phyloP scores from a whole-genome alignment of 805 yeast species.

The Sugiyamaella americana region DNA sequence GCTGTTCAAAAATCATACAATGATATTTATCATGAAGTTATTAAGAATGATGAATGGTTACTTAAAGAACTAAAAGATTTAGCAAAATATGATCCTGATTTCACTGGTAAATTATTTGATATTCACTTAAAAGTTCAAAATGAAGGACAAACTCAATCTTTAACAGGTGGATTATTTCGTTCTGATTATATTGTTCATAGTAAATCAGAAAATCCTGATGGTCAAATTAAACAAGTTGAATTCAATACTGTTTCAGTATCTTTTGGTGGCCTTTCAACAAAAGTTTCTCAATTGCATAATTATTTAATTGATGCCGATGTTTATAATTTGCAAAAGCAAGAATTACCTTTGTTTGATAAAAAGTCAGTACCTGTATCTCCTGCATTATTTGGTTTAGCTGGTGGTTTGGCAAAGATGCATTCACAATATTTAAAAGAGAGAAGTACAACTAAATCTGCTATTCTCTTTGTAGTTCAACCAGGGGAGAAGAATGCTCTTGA shows the following conservation, averaged over 20 bases:
- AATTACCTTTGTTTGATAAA: background rate
- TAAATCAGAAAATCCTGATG: constrained; percentile 22
- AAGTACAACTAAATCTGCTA: constrained; percentile 26
- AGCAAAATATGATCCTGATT: constrained; percentile 52
- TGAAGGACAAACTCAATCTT: constrained; percentile 38
- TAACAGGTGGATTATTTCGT: constrained; percentile 79
- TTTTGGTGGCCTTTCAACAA: constrained; percentile 83
- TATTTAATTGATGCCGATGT: constrained; percentile 40
- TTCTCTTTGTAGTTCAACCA: constrained; percentile 77
- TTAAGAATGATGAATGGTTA: constrained; percentile 60
- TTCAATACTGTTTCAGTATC: constrained; percentile 95
- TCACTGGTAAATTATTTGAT: constrained; percentile 74
- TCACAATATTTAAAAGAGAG: constrained; percentile 38
- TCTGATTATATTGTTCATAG: constrained; percentile 69
- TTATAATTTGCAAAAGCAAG: constrained; percentile 20
- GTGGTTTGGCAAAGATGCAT: constrained; percentile 65
- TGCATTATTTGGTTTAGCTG: constrained; percentile 56
- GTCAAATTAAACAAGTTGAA: constrained; percentile 82
- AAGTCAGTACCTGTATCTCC: constrained; percentile 61
- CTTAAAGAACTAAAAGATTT: constrained; percentile 43
- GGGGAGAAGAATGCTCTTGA: constrained; percentile 86
- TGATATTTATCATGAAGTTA: constrained; percentile 62
- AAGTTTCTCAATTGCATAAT: constrained; percentile 69
- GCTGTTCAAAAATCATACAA: constrained; percentile 64
- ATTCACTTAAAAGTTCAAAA: constrained; percentile 35